A percentile compares a stretch with the other conserved stretches of the same genome.
Evolutionary conservation across 2,329 filamentous ascomycete species (phyloP).

Genomic region (Byssothecium circinans): DNA sequence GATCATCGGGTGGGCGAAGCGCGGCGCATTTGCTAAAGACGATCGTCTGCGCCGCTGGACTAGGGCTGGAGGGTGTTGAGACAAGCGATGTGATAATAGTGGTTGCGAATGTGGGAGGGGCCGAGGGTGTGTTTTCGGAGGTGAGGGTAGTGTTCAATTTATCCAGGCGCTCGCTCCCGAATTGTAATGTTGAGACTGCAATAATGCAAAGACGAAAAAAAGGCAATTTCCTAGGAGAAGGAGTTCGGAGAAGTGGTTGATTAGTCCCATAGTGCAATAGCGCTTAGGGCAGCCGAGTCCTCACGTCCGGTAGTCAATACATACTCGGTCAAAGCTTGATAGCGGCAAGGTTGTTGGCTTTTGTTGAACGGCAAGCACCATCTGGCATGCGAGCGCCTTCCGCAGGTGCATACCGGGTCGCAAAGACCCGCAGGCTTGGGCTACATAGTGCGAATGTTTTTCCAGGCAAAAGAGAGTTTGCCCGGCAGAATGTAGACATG

Average conservation of each 20-base stretch:
- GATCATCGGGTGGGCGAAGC: neutral
- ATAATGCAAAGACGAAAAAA: constrained; percentile 13
- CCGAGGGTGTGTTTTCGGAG: neutral
- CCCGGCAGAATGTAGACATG: constrained; percentile 30
- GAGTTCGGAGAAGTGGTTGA: constrained; percentile 20
- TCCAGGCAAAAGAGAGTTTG: constrained; percentile 20
- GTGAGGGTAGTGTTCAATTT: constrained; percentile 10
- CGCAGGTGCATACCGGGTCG: constrained; percentile 27
- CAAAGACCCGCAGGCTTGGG: constrained; percentile 25
- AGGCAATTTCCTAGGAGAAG: constrained; percentile 4
- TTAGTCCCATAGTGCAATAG: constrained; percentile 22
- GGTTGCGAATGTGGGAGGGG: neutral
- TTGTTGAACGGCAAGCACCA: neutral
- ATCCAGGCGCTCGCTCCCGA: constrained; percentile 22
- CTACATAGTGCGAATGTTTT: constrained; percentile 16
- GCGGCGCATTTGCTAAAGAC: constrained; percentile 5
- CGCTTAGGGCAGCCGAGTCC: constrained; percentile 17
- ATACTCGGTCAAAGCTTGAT: no score
- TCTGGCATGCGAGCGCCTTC: constrained; percentile 16
- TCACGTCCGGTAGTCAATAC: constrained; percentile 7
- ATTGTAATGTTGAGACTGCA: constrained; percentile 9
- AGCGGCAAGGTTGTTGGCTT: neutral
- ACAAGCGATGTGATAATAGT: constrained; percentile 11
- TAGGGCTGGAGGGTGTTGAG: neutral
- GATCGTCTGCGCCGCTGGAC: neutral